These are phyloP conservation scores for Taiozyma sp. DNA, from an alignment of 1,139 yeast species.

Conservation along the genomic window DNA sequence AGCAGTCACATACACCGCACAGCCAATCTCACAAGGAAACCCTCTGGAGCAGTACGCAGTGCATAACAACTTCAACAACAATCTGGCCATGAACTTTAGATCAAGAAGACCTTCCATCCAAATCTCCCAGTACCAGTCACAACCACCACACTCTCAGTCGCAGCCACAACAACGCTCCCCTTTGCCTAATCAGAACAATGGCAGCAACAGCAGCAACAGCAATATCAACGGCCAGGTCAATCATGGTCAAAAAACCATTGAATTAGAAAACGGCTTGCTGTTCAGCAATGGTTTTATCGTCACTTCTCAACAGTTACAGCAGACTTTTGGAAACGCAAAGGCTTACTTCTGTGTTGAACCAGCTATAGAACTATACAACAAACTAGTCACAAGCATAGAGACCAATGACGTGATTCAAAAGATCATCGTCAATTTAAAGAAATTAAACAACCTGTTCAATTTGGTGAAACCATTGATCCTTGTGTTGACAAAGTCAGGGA, in stretches of 20 bases:
- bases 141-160: constrained; percentile 2
- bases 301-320: constrained; percentile 42
- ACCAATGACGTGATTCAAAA: constrained; percentile 12
- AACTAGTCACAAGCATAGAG: constrained; percentile 18
- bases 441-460: constrained; percentile 21
- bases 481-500: constrained; percentile 82
- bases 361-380: constrained; percentile 24
- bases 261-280: constrained; percentile 52
- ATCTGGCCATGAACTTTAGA: constrained; percentile 14
- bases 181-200: neutral
- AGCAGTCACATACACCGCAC: constrained; percentile 10
- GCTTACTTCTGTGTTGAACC: constrained; percentile 44
- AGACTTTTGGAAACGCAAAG: constrained; percentile 34
- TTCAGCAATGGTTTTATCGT: constrained; percentile 43
- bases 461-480: constrained; percentile 43
- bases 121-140: constrained; percentile 7
- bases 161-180: neutral
- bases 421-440: constrained; percentile 20
- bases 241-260: constrained; percentile 9
- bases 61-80: constrained; percentile 6
- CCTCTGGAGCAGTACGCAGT: constrained; percentile 6
- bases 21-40: constrained; percentile 2
- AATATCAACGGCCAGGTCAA: no score
- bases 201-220: neutral
- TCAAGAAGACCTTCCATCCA: constrained; percentile 24